phyloP scores from a whole-genome alignment of 768 basidiomycete species.

The Pleurotus cornucopiae region DNA sequence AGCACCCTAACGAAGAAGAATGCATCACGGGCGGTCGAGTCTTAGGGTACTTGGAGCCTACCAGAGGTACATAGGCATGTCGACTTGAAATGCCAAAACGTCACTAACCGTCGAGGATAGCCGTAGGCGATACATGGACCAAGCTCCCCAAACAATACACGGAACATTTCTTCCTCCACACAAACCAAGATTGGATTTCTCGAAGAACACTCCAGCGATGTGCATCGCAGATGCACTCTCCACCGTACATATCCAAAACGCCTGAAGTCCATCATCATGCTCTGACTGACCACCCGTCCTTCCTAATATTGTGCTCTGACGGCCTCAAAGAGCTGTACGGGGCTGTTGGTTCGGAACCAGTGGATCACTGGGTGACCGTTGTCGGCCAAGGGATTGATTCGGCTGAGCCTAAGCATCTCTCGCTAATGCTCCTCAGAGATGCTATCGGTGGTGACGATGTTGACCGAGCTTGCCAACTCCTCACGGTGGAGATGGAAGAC shows the following conservation, averaged over 20 bases:
- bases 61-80: conserved; percentile 36
- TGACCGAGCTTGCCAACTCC: conserved; percentile 28
- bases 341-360: conserved; percentile 20
- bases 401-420: conserved; percentile 22
- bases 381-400: conserved; percentile 16
- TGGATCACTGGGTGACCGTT: conserved; percentile 27
- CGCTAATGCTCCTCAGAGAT: conserved; percentile 35
- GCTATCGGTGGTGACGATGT: conserved; percentile 35
- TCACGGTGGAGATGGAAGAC: conserved; percentile 42
- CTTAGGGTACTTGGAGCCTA: conserved; percentile 54
- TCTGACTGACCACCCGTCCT: conserved; percentile 25
- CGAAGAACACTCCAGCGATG: conserved; percentile 25
- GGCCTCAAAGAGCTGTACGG: conserved; percentile 35
- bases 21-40: conserved; percentile 40
- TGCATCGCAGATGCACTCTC: conserved; percentile 30
- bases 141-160: conserved; percentile 41
- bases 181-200: conserved; percentile 28
- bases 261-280: conserved; percentile 35
- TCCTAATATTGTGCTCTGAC: conserved; percentile 40
- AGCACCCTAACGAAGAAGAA: conserved; percentile 49
- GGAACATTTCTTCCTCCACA: conserved; percentile 28
- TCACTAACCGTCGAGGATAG: conserved; percentile 17
- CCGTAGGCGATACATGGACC: conserved; percentile 41
- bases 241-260: conserved; percentile 40
- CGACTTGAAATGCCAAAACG: background rate